phyloP scores from a whole-genome alignment of 768 basidiomycete species.

The Mrakia gelida region DNA sequence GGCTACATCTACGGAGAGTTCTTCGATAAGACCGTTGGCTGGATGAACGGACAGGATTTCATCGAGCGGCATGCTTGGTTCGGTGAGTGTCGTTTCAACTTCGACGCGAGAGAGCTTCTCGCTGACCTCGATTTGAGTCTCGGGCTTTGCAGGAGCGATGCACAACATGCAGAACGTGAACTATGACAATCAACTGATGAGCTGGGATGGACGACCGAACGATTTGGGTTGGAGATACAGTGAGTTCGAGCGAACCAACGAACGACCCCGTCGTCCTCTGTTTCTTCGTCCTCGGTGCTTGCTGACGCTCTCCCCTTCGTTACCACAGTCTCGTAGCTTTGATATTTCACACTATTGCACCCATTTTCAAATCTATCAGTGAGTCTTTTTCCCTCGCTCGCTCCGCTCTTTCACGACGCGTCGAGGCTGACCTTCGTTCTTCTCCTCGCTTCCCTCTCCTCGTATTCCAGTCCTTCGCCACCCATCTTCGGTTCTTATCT shows the following conservation, averaged over 20 bases:
- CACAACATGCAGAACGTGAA: not conserved
- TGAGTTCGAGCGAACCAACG: not conserved
- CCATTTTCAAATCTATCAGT: too few species aligned
- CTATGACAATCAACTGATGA: not conserved
- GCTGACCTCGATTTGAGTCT: not conserved
- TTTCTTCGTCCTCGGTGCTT: too few species aligned
- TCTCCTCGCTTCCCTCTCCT: too few species aligned
- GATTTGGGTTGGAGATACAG: not conserved
- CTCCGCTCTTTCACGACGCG: too few species aligned
- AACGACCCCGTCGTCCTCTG: too few species aligned
- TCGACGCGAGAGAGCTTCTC: not conserved
- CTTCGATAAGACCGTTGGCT: not conserved
- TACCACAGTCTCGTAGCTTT: too few species aligned
- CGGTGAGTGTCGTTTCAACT: not conserved
- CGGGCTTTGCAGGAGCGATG: not conserved
- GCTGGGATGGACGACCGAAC: not conserved
- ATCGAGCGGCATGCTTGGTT: slow-evolving; percentile 8
- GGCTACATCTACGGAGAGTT: slow-evolving; percentile 1
- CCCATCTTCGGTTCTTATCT: too few species aligned
- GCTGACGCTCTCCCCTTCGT: too few species aligned
- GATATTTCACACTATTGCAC: too few species aligned
- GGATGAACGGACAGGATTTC: not conserved
- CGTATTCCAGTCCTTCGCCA: too few species aligned
- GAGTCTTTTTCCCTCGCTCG: too few species aligned
- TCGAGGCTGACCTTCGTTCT: too few species aligned